Base-by-base conservation (phyloP, 805 yeast genomes). In the Candida lessepsii region DNA sequence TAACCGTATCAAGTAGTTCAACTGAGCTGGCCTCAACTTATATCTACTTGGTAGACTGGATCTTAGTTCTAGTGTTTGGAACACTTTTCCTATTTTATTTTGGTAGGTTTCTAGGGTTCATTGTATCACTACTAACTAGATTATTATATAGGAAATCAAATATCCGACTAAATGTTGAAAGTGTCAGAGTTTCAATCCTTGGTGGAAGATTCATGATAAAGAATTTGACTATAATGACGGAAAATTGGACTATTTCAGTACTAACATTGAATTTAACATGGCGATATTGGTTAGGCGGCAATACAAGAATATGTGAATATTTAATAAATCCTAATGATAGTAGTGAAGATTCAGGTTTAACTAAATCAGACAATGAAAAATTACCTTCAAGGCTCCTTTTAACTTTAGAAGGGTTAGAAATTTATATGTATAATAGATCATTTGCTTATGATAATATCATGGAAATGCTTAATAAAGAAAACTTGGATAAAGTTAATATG, bases 11-110 rank as follows among this genome's bases (percentile, higher is more conserved):
- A 11, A 51, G 56, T 24, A 43, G 46, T 35, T 46, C 57, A 9
- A 49, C 49, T 23, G 47, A 44, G 23, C 50, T 45, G 37, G 57
- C 57, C 27, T 59, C 70, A 15, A 50, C 61, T 30, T 65, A 71
- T 95, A 87, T 86, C 16, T 91, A 90, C 60, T 66, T 90, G 47
- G 83, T 80, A 13, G 89, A 87, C 57, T 88, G 96, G 95, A 62
- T 85, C 23, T 65, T 89, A 43, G 73, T 83, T 2, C 71, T 85
- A 21, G 61, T 83, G 11, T 68, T 86, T 1, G 67, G 82, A 0
- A 52, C 86, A 1, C 74, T 83, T 17, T 71, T 85, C 37, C 63
- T 88, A 29, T 90, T 89, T 65, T 86, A 83, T 63, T 77, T 88
- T 62, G 81, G 84, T 51, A 72, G 97, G 41, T 62, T 81, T 3